phyloP scores from a whole-genome alignment of 495 filamentous ascomycete species.

The Chaetomium cochliodes region DNA sequence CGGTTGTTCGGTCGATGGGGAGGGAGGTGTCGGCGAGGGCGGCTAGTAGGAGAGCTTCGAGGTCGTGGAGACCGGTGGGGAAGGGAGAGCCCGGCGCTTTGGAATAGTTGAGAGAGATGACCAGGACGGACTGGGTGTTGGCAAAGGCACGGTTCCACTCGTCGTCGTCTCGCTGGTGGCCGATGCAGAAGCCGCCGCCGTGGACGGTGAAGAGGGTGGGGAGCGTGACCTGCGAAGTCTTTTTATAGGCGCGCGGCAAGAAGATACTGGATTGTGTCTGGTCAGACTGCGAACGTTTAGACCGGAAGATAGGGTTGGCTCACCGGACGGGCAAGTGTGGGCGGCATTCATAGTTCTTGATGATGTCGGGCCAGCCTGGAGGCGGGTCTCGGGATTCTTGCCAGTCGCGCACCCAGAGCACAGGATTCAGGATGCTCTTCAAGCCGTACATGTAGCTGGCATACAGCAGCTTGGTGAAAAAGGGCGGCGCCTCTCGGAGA shows the following conservation, averaged over 20 bases:
- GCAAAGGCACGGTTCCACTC: constrained; percentile 41
- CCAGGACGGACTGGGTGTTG: constrained; percentile 32
- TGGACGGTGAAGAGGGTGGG: constrained; percentile 42
- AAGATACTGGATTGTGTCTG: constrained; percentile 33
- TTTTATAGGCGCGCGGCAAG: constrained; percentile 40
- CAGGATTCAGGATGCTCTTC: constrained; percentile 10
- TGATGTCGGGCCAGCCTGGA: constrained; percentile 28
- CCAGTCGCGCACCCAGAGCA: constrained; percentile 25
- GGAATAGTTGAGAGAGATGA: constrained; percentile 41
- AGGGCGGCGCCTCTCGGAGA: constrained; percentile 14
- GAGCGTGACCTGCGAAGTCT: constrained; percentile 30
- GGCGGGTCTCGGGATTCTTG: constrained; percentile 31
- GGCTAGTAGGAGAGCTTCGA: constrained; percentile 39
- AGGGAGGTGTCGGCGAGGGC: constrained; percentile 38
- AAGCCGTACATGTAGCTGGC: constrained; percentile 28
- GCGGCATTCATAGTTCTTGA: constrained; percentile 39
- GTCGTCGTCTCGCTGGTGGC: constrained; percentile 37
- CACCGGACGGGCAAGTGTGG: constrained; percentile 41
- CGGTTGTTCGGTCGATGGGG: constrained; percentile 36
- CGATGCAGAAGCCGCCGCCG: constrained; percentile 42
- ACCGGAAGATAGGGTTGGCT: neutral
- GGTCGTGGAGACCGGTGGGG: constrained; percentile 36
- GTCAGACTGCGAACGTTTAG: neutral
- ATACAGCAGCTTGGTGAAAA: constrained; percentile 29
- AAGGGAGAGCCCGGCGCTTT: constrained; percentile 40